Evolutionary conservation across 331 rosid genomes (phyloP).

Genomic region (Spiraea crenata): DNA sequence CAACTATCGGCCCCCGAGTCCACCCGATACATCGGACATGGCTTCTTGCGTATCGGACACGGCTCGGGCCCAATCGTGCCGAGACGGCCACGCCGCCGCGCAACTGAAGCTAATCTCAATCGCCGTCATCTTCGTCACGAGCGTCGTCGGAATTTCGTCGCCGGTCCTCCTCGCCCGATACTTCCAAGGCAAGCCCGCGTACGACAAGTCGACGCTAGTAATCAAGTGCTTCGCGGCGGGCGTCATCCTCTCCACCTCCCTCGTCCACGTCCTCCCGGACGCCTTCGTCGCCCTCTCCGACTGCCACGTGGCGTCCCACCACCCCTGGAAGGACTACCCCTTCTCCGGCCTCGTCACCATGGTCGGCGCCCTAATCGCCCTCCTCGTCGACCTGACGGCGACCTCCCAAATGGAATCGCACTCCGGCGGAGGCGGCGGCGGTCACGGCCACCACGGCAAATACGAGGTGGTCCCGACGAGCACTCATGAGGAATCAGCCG

Average conservation of each 20-base stretch:
- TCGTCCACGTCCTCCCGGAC: constrained; percentile 96
- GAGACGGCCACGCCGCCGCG: constrained; percentile 62
- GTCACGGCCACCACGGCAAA: background rate
- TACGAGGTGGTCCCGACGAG: constrained; percentile 44
- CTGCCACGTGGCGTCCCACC: constrained; percentile 71
- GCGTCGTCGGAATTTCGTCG: constrained; percentile 63
- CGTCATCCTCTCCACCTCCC: constrained; percentile 87
- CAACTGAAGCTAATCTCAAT: constrained; percentile 64
- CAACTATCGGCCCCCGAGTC: background rate
- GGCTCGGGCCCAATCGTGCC: constrained; percentile 46
- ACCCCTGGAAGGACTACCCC: constrained; percentile 92
- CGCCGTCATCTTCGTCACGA: constrained; percentile 67
- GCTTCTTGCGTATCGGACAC: constrained; percentile 45
- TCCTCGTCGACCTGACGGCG: constrained; percentile 72
- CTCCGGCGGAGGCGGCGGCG: constrained; percentile 17
- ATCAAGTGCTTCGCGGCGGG: constrained; percentile 97
- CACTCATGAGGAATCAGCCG: constrained; percentile 23
- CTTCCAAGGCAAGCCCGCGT: constrained; percentile 75
- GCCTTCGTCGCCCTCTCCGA: constrained; percentile 82
- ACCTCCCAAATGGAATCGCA: constrained; percentile 66
- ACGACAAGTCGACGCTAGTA: constrained; percentile 60
- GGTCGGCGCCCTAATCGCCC: constrained; percentile 56
- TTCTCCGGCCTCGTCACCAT: constrained; percentile 79
- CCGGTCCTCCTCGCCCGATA: constrained; percentile 72
- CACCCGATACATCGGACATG: constrained; percentile 12